Conservation (phyloP, 1,139 yeast species). For the Meyerozyma sp. region DNA sequence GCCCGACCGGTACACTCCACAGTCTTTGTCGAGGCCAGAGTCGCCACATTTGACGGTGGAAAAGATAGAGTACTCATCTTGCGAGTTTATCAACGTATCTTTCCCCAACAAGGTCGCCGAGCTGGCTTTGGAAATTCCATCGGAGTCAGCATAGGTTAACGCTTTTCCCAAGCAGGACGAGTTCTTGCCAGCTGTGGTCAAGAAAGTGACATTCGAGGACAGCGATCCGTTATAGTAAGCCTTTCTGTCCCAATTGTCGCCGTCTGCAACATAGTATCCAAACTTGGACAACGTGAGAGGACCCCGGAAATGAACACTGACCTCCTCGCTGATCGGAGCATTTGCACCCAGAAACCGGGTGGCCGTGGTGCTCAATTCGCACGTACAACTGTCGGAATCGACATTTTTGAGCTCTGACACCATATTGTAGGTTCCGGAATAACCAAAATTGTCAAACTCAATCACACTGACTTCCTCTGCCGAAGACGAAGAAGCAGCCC, state of each 20-base stretch:
- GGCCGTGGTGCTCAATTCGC: conserved; percentile 52
- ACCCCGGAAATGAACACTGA: conserved; percentile 92
- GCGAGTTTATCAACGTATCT: conserved; percentile 56
- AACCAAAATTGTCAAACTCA: conserved; percentile 48
- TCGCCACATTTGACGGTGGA: conserved; percentile 58
- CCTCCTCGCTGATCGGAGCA: conserved; percentile 83
- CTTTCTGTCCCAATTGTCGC: conserved; percentile 61
- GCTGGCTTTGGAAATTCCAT: conserved; percentile 65
- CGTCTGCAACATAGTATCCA: conserved; percentile 44
- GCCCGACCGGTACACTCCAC: conserved; percentile 84
- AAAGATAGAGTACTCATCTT: conserved; percentile 75
- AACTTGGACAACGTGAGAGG: conserved; percentile 76
- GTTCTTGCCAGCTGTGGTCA: conserved; percentile 76
- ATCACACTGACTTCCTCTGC: conserved; percentile 8
- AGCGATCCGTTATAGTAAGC: conserved; percentile 60
- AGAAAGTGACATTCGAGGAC: conserved; percentile 69
- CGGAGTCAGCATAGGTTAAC: conserved; percentile 69
- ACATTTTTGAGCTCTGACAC: conserved; percentile 54
- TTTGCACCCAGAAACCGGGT: conserved; percentile 64
- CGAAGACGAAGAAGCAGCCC: background rate
- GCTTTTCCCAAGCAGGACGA: conserved; percentile 85
- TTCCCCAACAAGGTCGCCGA: conserved; percentile 58
- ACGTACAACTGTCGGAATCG: conserved; percentile 49
- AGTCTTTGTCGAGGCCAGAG: conserved; percentile 47
- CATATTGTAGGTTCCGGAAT: conserved; percentile 68